Evolutionary conservation across 805 yeast species (phyloP).

Genomic region (Wickerhamiella shivajii): DNA sequence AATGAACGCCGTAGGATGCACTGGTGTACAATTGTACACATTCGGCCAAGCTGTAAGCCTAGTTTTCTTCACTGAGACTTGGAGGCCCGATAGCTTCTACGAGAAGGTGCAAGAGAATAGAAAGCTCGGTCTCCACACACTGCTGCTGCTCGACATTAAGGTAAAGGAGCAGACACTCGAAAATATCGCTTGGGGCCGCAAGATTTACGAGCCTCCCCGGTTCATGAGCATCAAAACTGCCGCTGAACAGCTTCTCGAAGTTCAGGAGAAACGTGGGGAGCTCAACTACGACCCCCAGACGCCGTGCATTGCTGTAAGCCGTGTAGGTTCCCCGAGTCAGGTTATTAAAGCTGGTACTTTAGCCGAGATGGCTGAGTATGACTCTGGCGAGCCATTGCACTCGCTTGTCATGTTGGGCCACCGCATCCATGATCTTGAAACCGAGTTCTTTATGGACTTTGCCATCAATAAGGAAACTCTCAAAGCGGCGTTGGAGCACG

Average conservation of each 20-base stretch:
- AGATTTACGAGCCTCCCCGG: conserved; percentile 91
- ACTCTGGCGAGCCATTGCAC: conserved; percentile 89
- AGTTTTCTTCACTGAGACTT: conserved; percentile 84
- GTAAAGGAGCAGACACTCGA: conserved; percentile 94
- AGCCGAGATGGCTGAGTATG: conserved; percentile 61
- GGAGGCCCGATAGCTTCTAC: conserved; percentile 96
- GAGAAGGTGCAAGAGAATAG: conserved; percentile 80
- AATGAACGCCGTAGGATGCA: conserved; percentile 97
- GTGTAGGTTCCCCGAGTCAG: conserved; percentile 81
- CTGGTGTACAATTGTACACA: conserved; percentile 87
- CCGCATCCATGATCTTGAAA: conserved; percentile 82
- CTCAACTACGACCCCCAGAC: conserved; percentile 72
- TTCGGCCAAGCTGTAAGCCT: conserved; percentile 96
- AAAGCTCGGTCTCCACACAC: conserved; percentile 79
- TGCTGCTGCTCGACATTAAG: conserved; percentile 77
- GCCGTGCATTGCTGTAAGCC: conserved; percentile 85
- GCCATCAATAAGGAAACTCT: conserved; percentile 45
- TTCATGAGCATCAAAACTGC: conserved; percentile 89
- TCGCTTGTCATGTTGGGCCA: conserved; percentile 82
- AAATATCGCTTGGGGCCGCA: conserved; percentile 82
- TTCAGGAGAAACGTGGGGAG: conserved; percentile 65
- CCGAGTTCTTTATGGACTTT: conserved; percentile 69
- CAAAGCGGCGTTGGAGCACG: conserved; percentile 32
- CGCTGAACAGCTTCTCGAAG: conserved; percentile 72
- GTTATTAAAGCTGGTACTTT: conserved; percentile 73